phyloP scores from a whole-genome alignment of 78 protist genomes.

The Dictyostelium capitatum region DNA sequence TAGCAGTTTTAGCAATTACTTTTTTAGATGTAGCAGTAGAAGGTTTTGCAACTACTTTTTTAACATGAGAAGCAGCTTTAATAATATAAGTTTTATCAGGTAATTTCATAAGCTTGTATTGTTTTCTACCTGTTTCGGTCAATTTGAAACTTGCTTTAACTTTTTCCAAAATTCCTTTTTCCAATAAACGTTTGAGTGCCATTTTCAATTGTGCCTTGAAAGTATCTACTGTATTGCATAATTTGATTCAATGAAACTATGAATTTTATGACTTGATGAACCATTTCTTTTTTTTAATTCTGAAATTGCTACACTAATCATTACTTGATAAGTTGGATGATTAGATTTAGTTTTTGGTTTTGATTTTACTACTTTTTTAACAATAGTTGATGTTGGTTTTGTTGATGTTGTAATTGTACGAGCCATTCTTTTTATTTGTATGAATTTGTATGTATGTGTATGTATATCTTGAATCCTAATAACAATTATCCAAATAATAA shows the following conservation, averaged over 20 bases:
- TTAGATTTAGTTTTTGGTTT: not conserved
- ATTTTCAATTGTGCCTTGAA: slow-evolving; percentile 17
- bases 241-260: slow-evolving; percentile 35
- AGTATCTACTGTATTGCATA: not conserved
- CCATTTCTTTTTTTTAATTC: slow-evolving; percentile 25
- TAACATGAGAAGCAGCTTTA: no score
- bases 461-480: no score
- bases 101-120: no score
- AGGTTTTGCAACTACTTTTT: no score
- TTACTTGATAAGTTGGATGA: slow-evolving; percentile 52
- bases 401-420: no score
- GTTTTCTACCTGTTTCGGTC: slow-evolving; percentile 17
- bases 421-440: no score
- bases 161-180: not conserved
- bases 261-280: slow-evolving; percentile 29
- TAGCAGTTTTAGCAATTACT: no score
- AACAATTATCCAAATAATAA: no score
- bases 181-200: slow-evolving; percentile 16
- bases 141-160: slow-evolving; percentile 48
- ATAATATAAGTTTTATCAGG: no score
- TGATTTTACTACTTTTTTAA: slow-evolving; percentile 6
- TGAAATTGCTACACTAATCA: slow-evolving; percentile 45
- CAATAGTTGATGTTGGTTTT: no score
- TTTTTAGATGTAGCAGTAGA: no score
- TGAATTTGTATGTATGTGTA: no score